A percentile compares a stretch with the other conserved stretches of the same genome.
Conservation (phyloP, 371 early-diverging fungal species). For the Mortierella sp. region DNA sequence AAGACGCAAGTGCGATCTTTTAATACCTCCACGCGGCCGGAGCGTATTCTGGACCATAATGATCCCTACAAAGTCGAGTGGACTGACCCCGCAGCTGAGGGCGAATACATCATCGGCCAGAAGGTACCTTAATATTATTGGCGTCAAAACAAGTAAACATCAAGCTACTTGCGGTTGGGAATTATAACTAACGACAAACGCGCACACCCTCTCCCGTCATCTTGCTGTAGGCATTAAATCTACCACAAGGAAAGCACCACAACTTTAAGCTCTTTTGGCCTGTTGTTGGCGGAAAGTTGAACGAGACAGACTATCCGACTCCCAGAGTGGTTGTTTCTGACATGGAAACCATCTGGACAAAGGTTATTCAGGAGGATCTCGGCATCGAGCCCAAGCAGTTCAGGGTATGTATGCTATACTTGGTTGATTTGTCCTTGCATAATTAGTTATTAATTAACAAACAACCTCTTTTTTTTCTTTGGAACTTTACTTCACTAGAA, state of each 20-base stretch:
- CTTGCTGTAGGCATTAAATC: conserved; percentile 38
- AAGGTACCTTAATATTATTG: conserved; percentile 57
- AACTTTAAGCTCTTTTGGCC: conserved; percentile 54
- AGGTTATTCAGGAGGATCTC: conserved; percentile 79
- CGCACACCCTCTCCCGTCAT: not conserved
- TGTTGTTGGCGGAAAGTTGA: conserved; percentile 73
- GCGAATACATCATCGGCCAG: conserved; percentile 74
- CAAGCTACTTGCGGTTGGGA: not conserved
- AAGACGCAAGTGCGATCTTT: conserved; percentile 78
- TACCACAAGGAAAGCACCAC: conserved; percentile 60
- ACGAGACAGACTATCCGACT: conserved; percentile 78
- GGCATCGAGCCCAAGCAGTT: conserved; percentile 72
- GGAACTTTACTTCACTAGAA: conserved; percentile 39
- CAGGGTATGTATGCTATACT: conserved; percentile 54
- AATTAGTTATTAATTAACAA: not conserved
- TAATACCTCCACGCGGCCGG: conserved; percentile 76
- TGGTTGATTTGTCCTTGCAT: not conserved
- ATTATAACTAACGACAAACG: not conserved
- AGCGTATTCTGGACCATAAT: conserved; percentile 87
- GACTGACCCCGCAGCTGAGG: conserved; percentile 64
- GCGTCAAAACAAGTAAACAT: not conserved
- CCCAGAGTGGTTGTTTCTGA: conserved; percentile 78
- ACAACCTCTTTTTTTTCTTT: not conserved
- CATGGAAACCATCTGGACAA: conserved; percentile 84
- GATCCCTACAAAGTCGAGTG: conserved; percentile 93